These are phyloP conservation scores for Chenopodium suecicum DNA, from an alignment of 148 eudicot species.

Conservation along the genomic window DNA sequence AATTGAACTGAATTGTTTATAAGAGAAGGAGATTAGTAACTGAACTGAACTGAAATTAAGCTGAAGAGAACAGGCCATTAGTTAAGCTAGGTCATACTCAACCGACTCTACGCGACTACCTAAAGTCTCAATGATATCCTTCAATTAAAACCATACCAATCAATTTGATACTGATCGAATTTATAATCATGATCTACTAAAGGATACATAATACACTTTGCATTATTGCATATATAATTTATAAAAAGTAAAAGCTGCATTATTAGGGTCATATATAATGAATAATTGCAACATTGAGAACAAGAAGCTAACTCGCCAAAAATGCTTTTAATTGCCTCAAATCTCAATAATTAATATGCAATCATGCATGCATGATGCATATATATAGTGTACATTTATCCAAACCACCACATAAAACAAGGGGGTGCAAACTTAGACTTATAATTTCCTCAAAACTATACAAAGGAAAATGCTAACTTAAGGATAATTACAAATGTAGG, in stretches of 20 bases:
- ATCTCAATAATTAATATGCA: neutral
- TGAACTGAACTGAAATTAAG: too few relatives aligned
- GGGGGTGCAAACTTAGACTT: constrained; percentile 32
- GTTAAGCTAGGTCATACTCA: neutral
- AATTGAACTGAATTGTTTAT: too few relatives aligned
- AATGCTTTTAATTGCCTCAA: neutral
- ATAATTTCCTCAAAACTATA: constrained; percentile 18
- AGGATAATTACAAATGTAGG: neutral
- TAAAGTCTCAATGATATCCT: neutral
- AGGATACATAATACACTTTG: too few relatives aligned
- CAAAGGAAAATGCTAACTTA: neutral
- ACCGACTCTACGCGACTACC: neutral
- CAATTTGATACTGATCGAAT: neutral
- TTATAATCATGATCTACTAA: too few relatives aligned
- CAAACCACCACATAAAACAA: constrained; percentile 24
- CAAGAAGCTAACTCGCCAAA: neutral
- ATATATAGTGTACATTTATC: neutral
- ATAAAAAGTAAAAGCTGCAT: neutral
- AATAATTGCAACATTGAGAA: neutral
- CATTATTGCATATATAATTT: neutral
- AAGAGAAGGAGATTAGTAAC: too few relatives aligned
- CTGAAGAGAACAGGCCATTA: too few relatives aligned
- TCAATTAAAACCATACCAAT: neutral
- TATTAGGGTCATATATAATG: neutral
- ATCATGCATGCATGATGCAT: neutral